These are phyloP conservation scores for Emericellopsis atlantica DNA, from an alignment of 2,329 filamentous ascomycete genomes.

Conservation along the genomic window DNA sequence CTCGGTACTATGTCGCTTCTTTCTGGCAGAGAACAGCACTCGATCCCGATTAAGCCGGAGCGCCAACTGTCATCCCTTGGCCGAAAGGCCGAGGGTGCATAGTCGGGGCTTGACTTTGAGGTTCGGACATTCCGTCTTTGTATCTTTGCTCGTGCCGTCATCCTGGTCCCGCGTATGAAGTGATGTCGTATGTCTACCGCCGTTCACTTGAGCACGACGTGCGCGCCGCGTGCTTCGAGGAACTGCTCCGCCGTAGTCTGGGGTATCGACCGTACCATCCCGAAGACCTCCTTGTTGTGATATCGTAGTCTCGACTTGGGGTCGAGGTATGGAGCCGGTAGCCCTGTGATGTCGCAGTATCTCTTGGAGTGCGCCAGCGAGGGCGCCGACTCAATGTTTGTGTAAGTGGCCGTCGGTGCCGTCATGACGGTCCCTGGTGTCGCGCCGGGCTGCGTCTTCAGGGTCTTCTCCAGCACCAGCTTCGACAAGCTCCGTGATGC, in stretches of 20 bases:
- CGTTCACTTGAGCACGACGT: conserved; percentile 77
- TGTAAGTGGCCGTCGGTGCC: conserved; percentile 75
- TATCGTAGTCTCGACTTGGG: conserved; percentile 91
- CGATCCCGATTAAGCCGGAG: conserved; percentile 99
- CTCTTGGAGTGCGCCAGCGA: conserved; percentile 73
- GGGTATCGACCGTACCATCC: conserved; percentile 64
- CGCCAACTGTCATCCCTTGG: conserved; percentile 70
- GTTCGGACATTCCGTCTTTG: conserved; percentile 50
- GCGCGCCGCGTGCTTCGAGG: conserved; percentile 78
- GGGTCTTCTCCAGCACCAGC: conserved; percentile 76
- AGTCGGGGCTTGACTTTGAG: conserved; percentile 94
- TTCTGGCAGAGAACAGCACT: conserved; percentile 60
- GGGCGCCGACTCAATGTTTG: conserved; percentile 90
- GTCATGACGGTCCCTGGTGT: conserved; percentile 1
- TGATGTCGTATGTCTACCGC: background rate
- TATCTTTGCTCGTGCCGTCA: background rate
- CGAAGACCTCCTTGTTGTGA: conserved; percentile 86
- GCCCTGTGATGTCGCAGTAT: conserved; percentile 92
- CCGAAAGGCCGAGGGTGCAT: conserved; percentile 74
- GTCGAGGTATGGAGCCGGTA: conserved; percentile 85
- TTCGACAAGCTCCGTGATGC: conserved; percentile 78
- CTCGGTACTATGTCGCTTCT: conserved; percentile 65
- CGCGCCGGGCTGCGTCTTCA: conserved; percentile 23
- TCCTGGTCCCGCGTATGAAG: background rate
- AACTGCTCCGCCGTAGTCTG: conserved; percentile 81